A percentile compares a stretch with the other conserved stretches of the same genome.
Evolutionary conservation across 2,329 filamentous ascomycete species (phyloP).

Genomic region (Pseudogymnoascus verrucosus): DNA sequence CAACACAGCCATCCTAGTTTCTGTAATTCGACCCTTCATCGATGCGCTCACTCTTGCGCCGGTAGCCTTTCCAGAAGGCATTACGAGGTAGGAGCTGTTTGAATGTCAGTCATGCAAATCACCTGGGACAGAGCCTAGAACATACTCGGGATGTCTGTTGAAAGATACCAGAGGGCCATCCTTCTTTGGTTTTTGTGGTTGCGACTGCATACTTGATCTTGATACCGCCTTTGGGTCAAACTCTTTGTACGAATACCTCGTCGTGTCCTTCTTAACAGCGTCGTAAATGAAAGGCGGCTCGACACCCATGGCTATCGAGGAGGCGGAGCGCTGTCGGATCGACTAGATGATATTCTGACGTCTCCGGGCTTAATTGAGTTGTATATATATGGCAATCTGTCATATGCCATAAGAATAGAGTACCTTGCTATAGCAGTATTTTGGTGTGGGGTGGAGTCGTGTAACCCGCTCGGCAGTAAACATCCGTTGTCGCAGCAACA

Average conservation of each 20-base stretch:
- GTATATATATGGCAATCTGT: not conserved
- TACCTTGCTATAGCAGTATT: not conserved
- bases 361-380: not conserved
- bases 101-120: not conserved
- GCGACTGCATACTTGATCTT: conserved; percentile 64
- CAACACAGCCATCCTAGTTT: conserved; percentile 61
- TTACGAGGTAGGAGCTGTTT: conserved; percentile 48
- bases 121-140: conserved; percentile 13
- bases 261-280: conserved; percentile 36
- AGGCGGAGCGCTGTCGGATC: not conserved
- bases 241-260: conserved; percentile 41
- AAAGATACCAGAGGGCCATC: conserved; percentile 73
- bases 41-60: conserved; percentile 59
- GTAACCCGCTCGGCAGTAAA: not conserved
- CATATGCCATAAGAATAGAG: not conserved
- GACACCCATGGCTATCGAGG: conserved; percentile 37
- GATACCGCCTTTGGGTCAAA: conserved; percentile 87
- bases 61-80: conserved; percentile 52
- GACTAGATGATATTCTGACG: not conserved
- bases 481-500: conserved; percentile 6
- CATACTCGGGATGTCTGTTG: conserved; percentile 81
- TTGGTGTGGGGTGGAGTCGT: conserved; percentile 7
- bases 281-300: conserved; percentile 70
- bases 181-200: conserved; percentile 53
- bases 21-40: conserved; percentile 64